Evolutionary conservation across 108 stramenopile genomes (phyloP).

Genomic region (Hondaea fermentalgiana): DNA sequence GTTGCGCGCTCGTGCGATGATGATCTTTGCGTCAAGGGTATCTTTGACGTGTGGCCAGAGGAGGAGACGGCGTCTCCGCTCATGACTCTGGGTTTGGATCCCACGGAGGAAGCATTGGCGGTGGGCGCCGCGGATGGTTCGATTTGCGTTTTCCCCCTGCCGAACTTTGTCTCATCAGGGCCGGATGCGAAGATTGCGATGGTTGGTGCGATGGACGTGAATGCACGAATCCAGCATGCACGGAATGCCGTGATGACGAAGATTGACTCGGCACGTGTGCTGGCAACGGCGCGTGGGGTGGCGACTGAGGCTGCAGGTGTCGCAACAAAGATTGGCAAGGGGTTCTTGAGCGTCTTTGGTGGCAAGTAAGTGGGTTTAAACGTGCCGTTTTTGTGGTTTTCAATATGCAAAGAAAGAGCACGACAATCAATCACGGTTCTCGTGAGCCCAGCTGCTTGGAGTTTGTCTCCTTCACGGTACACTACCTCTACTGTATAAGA

Average conservation of each 20-base stretch:
- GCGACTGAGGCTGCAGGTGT: background rate
- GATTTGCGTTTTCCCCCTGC: background rate
- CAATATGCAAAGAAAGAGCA: too few relatives aligned
- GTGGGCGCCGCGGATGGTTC: background rate
- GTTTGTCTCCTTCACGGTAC: too few relatives aligned
- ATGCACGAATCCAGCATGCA: background rate
- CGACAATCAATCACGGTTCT: too few relatives aligned
- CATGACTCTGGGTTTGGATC: background rate
- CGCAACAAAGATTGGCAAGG: background rate
- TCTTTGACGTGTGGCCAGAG: constrained; percentile 1
- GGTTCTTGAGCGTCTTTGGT: background rate
- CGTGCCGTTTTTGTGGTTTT: too few relatives aligned
- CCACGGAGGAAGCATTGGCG: background rate
- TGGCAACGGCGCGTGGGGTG: constrained; percentile 1
- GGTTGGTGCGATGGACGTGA: background rate
- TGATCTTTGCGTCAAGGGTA: background rate
- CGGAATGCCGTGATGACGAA: background rate
- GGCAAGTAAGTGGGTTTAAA: background rate
- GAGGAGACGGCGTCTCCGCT: background rate
- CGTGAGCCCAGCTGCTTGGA: too few relatives aligned
- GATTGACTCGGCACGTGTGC: background rate
- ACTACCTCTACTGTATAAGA: too few relatives aligned
- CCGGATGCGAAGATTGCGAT: background rate
- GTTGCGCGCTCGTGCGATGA: background rate
- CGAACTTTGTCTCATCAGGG: background rate